Evolutionary conservation across 306 rosid species (phyloP).

Genomic region (Parietaria judaica): DNA sequence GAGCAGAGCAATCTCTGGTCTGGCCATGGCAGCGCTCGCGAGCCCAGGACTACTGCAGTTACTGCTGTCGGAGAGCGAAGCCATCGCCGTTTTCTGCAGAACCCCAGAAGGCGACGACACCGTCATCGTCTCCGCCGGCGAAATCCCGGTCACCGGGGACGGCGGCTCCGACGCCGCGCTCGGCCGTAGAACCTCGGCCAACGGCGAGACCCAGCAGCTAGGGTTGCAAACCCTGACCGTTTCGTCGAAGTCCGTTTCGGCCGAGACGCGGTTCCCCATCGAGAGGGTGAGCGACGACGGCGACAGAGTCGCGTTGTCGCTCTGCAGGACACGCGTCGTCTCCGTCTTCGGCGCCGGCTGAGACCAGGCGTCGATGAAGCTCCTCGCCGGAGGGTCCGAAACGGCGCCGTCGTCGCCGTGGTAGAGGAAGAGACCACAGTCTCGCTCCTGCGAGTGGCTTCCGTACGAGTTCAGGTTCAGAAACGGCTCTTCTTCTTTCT

Average conservation of each 20-base stretch:
- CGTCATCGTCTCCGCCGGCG: constrained; percentile 31
- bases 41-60: constrained; percentile 53
- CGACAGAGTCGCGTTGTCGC: constrained; percentile 20
- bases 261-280: constrained; percentile 34
- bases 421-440: constrained; percentile 26
- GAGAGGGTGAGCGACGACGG: constrained; percentile 58
- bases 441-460: constrained; percentile 27
- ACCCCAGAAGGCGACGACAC: constrained; percentile 65
- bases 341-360: constrained; percentile 20
- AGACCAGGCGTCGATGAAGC: constrained; percentile 74
- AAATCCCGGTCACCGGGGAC: constrained; percentile 31
- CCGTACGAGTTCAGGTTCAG: constrained; percentile 38
- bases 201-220: constrained; percentile 23
- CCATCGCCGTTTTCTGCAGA: constrained; percentile 42
- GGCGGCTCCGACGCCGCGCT: constrained; percentile 39
- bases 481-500: constrained; percentile 19
- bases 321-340: not conserved
- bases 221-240: constrained; percentile 10
- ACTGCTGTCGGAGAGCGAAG: constrained; percentile 65
- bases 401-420: constrained; percentile 34
- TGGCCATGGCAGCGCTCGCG: constrained; percentile 35
- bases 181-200: constrained; percentile 69
- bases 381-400: constrained; percentile 37
- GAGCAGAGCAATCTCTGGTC: constrained; percentile 39
- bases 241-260: too few relatives aligned